Conservation (phyloP, 1,139 yeast genomes). For the Suhomyces chickasaworum region DNA sequence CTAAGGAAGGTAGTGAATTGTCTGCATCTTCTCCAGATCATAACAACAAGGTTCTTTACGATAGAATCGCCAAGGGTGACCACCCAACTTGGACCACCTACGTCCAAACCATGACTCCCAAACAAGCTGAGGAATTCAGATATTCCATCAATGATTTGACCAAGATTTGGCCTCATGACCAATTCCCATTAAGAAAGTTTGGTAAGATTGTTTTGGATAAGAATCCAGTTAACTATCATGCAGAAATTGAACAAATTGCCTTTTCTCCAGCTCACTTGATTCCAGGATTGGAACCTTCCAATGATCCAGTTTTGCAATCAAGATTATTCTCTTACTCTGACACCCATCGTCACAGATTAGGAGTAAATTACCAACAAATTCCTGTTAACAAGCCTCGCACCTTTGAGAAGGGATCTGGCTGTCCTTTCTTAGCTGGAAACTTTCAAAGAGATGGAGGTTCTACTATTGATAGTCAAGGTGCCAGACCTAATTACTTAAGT, state of each 20-base stretch:
- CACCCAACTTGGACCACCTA: conserved; percentile 65
- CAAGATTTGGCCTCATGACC: conserved; percentile 60
- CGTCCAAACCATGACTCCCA: conserved; percentile 68
- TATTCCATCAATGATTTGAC: conserved; percentile 72
- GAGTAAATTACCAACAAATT: conserved; percentile 33
- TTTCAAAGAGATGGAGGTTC: conserved; percentile 44
- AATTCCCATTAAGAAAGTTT: conserved; percentile 59
- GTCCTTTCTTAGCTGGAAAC: conserved; percentile 40
- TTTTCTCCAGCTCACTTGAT: conserved; percentile 61
- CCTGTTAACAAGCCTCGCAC: conserved; percentile 31
- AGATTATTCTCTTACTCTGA: conserved; percentile 61
- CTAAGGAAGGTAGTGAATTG: conserved; percentile 58
- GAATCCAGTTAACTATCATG: conserved; percentile 58
- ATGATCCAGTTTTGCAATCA: conserved; percentile 62
- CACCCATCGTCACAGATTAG: conserved; percentile 60
- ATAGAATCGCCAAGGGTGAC: conserved; percentile 61
- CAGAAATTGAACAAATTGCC: conserved; percentile 63
- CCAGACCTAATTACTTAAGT: conserved; percentile 37
- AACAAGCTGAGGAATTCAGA: conserved; percentile 59
- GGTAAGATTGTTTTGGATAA: conserved; percentile 57
- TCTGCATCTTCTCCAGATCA: conserved; percentile 67
- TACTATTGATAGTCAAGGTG: conserved; percentile 23
- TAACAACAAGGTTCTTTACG: conserved; percentile 64
- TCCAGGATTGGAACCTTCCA: conserved; percentile 60
- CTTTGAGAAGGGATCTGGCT: conserved; percentile 21